phyloP scores from a whole-genome alignment of 768 basidiomycete genomes.

The Mycena kentingensis region DNA sequence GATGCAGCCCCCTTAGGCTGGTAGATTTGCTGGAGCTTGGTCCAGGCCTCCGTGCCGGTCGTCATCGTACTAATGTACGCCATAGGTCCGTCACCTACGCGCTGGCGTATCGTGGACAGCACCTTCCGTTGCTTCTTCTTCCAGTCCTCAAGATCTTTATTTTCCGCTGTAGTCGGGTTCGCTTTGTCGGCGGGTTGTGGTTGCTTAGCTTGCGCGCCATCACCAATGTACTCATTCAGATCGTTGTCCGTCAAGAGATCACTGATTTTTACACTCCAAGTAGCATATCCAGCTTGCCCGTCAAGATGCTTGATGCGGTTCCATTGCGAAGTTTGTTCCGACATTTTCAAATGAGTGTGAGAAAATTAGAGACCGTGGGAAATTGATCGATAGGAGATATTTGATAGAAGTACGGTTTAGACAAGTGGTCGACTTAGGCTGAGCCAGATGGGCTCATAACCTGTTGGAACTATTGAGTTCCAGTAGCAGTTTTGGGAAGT shows the following conservation, averaged over 20 bases:
- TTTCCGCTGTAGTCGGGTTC: not conserved
- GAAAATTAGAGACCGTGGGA: not conserved
- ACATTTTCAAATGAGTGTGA: not conserved
- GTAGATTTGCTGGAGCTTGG: conserved; percentile 31
- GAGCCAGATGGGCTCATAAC: conserved; percentile 1
- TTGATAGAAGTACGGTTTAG: not conserved
- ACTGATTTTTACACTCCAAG: conserved; percentile 22
- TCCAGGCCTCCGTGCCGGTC: conserved; percentile 27
- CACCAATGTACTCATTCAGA: conserved; percentile 11
- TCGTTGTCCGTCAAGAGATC: conserved; percentile 29
- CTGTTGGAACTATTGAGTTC: not conserved
- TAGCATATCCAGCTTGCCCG: conserved; percentile 21
- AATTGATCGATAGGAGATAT: not conserved
- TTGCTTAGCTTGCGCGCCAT: conserved; percentile 2
- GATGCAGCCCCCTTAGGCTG: conserved; percentile 29
- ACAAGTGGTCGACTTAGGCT: too few relatives aligned
- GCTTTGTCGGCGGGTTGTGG: not conserved
- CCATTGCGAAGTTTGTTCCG: not conserved
- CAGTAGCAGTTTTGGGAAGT: too few relatives aligned
- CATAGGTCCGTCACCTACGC: conserved; percentile 21
- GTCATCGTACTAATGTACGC: conserved; percentile 30
- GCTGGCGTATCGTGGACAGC: conserved; percentile 31
- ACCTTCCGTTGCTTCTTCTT: conserved; percentile 34
- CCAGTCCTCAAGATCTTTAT: not conserved
- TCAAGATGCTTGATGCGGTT: conserved; percentile 25